phyloP scores from a whole-genome alignment of 768 basidiomycete genomes.

The Pleurotus salmoneostramineus region DNA sequence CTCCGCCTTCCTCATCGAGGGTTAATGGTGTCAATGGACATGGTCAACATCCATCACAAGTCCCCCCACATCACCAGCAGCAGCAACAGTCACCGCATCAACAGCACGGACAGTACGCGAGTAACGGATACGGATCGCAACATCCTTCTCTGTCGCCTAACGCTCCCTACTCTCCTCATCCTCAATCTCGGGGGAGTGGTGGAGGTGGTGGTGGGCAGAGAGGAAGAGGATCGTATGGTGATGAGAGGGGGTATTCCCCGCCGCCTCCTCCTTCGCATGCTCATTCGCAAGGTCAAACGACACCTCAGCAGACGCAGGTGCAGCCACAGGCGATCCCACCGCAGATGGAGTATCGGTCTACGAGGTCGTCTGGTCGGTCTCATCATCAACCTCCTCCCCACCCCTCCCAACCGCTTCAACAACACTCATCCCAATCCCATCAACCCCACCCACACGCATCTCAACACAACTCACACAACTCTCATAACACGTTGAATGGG shows the following conservation, averaged over 20 bases:
- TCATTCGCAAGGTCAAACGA: background rate
- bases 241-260: background rate
- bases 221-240: background rate
- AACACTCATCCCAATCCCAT: slow-evolving; percentile 12
- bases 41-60: background rate
- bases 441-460: slow-evolving; percentile 11
- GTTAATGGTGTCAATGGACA: background rate
- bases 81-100: background rate
- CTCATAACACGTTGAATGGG: too few species aligned
- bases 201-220: background rate
- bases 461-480: slow-evolving; percentile 8
- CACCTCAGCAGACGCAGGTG: too few species aligned
- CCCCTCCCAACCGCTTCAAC: slow-evolving; percentile 18
- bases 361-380: background rate
- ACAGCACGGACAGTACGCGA: background rate
- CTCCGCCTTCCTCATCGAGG: background rate
- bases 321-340: background rate
- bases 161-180: background rate
- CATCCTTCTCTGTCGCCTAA: background rate
- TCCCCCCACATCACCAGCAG: too few species aligned
- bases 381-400: slow-evolving; percentile 10
- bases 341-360: background rate
- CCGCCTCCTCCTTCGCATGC: background rate
- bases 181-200: too few species aligned
- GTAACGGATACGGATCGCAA: background rate